Base-by-base conservation (phyloP, 305 asterid genomes). In the Fraxinus baroniana region DNA sequence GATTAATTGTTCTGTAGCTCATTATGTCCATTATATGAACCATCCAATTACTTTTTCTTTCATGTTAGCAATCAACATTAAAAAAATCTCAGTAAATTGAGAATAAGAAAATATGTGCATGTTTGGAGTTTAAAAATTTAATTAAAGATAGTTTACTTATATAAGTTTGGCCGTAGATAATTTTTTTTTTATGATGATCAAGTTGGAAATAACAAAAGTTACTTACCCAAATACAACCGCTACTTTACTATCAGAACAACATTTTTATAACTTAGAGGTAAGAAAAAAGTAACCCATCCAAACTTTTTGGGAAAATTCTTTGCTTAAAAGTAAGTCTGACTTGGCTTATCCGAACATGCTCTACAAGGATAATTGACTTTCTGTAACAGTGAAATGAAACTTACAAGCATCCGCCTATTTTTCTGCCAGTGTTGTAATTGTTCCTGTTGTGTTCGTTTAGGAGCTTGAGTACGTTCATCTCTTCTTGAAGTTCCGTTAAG, bases 401-500 rank as follows among this genome's bases (percentile, higher is more conserved):
- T 92, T 88, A 95, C 98, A 75, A 95, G 98, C 86, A 87, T 95
- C 88, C 98, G 92, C 90, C 98, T 87, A 85, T 95, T 95, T 89
- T 93, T 93, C 90, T 95, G 98, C 98, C 98, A 95, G 88, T 95
- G 98, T 83, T 95, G 97, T 87, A 95, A 85, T 79, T 93, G 97
- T 89, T 95, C 98, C 87, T 91, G 97, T 80, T 93, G 98, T 72
- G 98, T 92, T 71, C 98, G 97, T 89, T 89, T 93, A 20, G 98
- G 95, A 57, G 90, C 94, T 74, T 93, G 75, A 60, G 89, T 79
- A 70, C 79, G 86, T 64, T 89, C 97, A 80, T 84, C 91, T 60
- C 80, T 82, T 86, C 62, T 89, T 83, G 93, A 89, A 80, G 88
- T 30, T 80, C 88, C 93, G 85, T 82, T 87, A 7, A 17, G n/a